Base-by-base conservation (phyloP, 1,284 basidiomycete genomes). In the Cerrena zonata region DNA sequence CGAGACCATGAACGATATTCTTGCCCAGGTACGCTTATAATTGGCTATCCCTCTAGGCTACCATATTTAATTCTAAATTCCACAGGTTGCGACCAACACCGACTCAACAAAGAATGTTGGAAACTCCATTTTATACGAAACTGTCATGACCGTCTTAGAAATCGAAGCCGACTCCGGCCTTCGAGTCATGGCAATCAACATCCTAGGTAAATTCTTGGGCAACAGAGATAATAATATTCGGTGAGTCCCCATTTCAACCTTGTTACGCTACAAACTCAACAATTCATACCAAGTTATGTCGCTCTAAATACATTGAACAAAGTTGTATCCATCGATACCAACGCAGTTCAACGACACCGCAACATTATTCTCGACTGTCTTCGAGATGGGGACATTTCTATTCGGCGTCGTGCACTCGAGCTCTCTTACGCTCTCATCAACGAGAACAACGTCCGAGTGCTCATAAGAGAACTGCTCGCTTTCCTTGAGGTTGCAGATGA, bases 131-230 rank as follows among this genome's bases (percentile, higher is more conserved):
- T 73, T 99, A 30, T 99, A 99, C 67, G 96, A 99, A 72, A 95
- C 95, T 0, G 96, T 99, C 2, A 77, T 98, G 56, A 94, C 94
- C 5, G 90, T 99, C n/a, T 78, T 99, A 45, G 95, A 99, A 60
- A 99, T 99, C 55, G 94, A 98, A 64, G 95, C 96, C 5, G 96
- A 99, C 67, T 89, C 84, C 51, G 93, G 94, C 21, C 72, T 99
- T 37, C 84, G 96, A 4, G 95, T 99, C 48, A 98, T 99, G 96
- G 96, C 96, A 0, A 99, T 99, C 72, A 99, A 99, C 66, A 98
- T 99, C 53, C 79, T 99, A 40, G 96, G 96, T 54, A 99, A 98
- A 70, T 99, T 99, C 74, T 74, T 99, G 61, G 89, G 91, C 64
- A 99, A 99, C 71, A 80, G 92, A 26, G 96, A 99, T 69, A 99